Evolutionary conservation across 805 yeast species (phyloP).

Genomic region (Lachancea cidri): DNA sequence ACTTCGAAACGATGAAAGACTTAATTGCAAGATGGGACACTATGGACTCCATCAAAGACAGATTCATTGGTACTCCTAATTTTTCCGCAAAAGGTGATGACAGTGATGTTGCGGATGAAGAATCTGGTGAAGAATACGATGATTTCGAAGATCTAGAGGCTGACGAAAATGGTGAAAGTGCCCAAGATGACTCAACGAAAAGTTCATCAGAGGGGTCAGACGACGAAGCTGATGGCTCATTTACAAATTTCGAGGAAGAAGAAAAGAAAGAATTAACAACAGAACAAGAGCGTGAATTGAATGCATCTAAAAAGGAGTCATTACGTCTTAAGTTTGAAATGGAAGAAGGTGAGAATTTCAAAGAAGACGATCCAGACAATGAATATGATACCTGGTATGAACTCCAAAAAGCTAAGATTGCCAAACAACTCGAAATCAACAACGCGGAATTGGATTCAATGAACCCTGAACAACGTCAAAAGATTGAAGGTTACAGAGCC

Average conservation of each 20-base stretch:
- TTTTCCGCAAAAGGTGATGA: constrained; percentile 24
- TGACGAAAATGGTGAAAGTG: constrained; percentile 18
- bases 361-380: constrained; percentile 74
- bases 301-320: constrained; percentile 87
- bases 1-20: constrained; percentile 31
- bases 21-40: constrained; percentile 30
- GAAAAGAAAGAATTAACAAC: constrained; percentile 44
- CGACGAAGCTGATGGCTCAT: constrained; percentile 35
- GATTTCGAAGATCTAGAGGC: constrained; percentile 52
- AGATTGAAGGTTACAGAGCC: constrained; percentile 86
- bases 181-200: constrained; percentile 8
- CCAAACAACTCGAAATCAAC: constrained; percentile 92
- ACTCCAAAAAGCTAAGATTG: constrained; percentile 92
- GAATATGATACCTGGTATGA: constrained; percentile 98
- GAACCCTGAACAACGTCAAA: constrained; percentile 70
- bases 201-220: constrained; percentile 20
- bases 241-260: constrained; percentile 38
- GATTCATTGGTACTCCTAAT: constrained; percentile 28
- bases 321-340: constrained; percentile 80
- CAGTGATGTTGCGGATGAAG: constrained; percentile 33
- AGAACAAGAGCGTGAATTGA: constrained; percentile 71
- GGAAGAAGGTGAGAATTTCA: constrained; percentile 60
- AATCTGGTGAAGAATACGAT: constrained; percentile 49
- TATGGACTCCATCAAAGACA: constrained; percentile 24
- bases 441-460: constrained; percentile 68